Evolutionary conservation across 164 flowering plant species (phyloP).

Genomic region (Liquidambar formosana): DNA sequence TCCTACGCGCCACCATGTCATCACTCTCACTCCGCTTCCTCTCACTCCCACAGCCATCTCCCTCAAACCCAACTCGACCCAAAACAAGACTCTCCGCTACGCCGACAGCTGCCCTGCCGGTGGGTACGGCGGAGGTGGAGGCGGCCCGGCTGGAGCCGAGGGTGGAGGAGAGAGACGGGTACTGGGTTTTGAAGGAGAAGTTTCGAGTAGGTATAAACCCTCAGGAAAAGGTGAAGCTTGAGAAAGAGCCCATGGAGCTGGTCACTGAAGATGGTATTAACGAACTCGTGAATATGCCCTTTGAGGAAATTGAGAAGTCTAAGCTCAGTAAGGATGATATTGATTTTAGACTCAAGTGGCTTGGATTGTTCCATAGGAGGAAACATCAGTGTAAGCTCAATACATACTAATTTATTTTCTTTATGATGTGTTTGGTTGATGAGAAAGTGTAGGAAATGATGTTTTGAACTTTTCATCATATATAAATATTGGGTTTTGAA

Average conservation of each 20-base stretch:
- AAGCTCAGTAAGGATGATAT: constrained; percentile 74
- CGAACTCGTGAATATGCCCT: constrained; percentile 58
- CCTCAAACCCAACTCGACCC: constrained; percentile 5
- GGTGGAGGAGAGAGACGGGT: constrained; percentile 82
- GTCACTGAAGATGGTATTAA: constrained; percentile 66
- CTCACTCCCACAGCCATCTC: constrained; percentile 20
- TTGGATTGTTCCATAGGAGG: constrained; percentile 87
- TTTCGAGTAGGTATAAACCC: constrained; percentile 78
- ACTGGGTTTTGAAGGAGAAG: constrained; percentile 81
- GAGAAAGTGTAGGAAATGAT: neutral
- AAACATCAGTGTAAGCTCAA: constrained; percentile 81
- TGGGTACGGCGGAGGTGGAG: constrained; percentile 28
- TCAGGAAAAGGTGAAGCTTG: constrained; percentile 85
- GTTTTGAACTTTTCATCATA: too few species aligned
- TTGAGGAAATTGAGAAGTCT: constrained; percentile 69
- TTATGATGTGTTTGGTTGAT: neutral
- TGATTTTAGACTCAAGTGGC: constrained; percentile 94
- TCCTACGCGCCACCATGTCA: constrained; percentile 21
- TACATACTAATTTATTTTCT: neutral
- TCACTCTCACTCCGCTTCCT: constrained; percentile 36
- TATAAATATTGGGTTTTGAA: neutral
- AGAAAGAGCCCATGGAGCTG: constrained; percentile 85
- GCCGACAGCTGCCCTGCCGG: constrained; percentile 18
- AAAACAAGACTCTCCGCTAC: constrained; percentile 23
- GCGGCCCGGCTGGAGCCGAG: constrained; percentile 72